Evolutionary conservation across 495 filamentous ascomycete genomes (phyloP).

Genomic region (Tuber borchii): DNA sequence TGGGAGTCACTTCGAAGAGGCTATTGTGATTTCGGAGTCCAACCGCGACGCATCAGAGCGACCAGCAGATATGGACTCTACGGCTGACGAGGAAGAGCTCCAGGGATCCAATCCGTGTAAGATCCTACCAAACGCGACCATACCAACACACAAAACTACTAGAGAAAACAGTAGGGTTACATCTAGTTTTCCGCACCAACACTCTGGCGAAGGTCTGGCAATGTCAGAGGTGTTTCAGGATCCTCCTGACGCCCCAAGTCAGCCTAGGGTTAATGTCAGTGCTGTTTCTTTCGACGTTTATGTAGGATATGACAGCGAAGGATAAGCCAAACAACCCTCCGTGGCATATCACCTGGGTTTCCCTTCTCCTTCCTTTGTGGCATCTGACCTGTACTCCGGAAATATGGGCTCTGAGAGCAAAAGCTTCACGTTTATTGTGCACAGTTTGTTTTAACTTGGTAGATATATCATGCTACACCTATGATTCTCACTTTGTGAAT

Average conservation of each 20-base stretch:
- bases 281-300: not conserved
- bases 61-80: slow-evolving; percentile 20
- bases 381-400: not conserved
- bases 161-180: not conserved
- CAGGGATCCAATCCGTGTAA: not conserved
- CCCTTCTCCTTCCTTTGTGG: not conserved
- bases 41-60: not conserved
- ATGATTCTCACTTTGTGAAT: not conserved
- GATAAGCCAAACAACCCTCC: not conserved
- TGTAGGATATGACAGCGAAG: not conserved
- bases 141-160: not conserved
- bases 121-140: not conserved
- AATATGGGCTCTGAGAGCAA: not conserved
- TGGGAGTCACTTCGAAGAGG: slow-evolving; percentile 12
- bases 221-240: not conserved
- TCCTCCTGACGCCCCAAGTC: not conserved
- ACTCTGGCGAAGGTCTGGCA: not conserved
- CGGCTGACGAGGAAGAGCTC: slow-evolving; percentile 29
- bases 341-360: not conserved
- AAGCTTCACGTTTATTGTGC: not conserved
- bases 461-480: not conserved
- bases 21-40: not conserved
- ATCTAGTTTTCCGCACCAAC: not conserved
- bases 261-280: not conserved
- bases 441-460: not conserved